A percentile compares a stretch with the other conserved stretches of the same genome.
Conservation (phyloP, 2,329 filamentous ascomycete genomes). For the Neofusicoccum sp. region DNA sequence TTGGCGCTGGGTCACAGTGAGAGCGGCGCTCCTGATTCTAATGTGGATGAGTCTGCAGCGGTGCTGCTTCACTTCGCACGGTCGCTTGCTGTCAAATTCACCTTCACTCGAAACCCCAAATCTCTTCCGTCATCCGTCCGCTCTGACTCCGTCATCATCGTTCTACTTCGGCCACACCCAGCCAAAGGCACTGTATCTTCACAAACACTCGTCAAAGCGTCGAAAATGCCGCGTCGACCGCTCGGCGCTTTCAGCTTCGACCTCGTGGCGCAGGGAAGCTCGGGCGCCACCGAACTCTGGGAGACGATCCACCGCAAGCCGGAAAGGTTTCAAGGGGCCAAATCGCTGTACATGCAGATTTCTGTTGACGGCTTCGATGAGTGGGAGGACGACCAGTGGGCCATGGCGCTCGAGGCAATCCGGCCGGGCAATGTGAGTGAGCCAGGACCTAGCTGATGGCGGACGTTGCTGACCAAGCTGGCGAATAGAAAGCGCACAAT, state of each 20-base stretch:
- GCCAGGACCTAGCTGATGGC: neutral
- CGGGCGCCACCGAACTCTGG: neutral
- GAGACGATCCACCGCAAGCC: neutral
- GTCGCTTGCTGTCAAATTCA: neutral
- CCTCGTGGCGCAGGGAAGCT: neutral
- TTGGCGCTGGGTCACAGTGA: neutral
- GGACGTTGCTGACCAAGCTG: neutral
- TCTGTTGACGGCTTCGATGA: constrained; percentile 19
- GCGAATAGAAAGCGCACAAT: neutral
- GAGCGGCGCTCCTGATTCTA: neutral
- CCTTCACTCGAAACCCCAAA: neutral
- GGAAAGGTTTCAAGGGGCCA: neutral
- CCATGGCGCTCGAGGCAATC: constrained; percentile 21
- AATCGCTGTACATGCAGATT: constrained; percentile 20
- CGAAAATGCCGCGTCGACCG: neutral
- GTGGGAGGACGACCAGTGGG: constrained; percentile 21
- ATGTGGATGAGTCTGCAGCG: neutral
- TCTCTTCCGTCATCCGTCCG: neutral
- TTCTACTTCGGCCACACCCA: neutral
- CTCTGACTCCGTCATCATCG: neutral
- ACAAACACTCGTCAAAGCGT: neutral
- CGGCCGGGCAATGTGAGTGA: constrained; percentile 16
- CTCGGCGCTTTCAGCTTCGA: neutral
- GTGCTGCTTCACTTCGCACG: neutral
- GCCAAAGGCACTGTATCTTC: neutral